Conservation (phyloP, 2,329 filamentous ascomycete genomes). For the Botrytis paeoniae region DNA sequence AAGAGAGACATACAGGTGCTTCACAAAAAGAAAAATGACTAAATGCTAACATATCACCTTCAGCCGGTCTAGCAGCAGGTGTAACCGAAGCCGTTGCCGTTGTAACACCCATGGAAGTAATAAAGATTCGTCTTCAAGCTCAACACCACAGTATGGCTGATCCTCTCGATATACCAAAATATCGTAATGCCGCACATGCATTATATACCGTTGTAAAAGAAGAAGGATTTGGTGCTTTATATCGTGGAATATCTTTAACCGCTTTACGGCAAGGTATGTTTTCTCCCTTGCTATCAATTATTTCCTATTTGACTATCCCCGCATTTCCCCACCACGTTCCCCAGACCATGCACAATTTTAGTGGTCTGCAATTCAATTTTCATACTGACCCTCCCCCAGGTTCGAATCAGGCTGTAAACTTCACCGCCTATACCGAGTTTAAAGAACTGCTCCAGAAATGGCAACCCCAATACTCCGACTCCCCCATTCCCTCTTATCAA, state of each 20-base stretch:
- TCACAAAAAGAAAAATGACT: not conserved
- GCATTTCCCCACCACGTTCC: not conserved
- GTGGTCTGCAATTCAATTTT: not conserved
- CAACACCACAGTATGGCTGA: constrained; percentile 98
- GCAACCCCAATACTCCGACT: constrained; percentile 65
- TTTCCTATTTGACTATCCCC: not conserved
- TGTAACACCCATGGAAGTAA: constrained; percentile 97
- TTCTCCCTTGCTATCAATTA: not conserved
- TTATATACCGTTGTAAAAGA: constrained; percentile 87
- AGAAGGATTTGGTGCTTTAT: constrained; percentile 83
- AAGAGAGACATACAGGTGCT: not conserved
- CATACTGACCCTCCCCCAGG: constrained; percentile 22
- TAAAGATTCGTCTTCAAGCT: constrained; percentile 97
- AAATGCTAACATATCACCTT: not conserved
- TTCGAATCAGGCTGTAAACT: constrained; percentile 95
- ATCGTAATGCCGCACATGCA: constrained; percentile 84
- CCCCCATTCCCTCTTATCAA: constrained; percentile 78
- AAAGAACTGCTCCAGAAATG: constrained; percentile 71
- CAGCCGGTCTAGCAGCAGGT: constrained; percentile 85
- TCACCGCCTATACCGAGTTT: constrained; percentile 95
- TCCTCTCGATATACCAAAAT: constrained; percentile 92
- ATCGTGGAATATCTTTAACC: constrained; percentile 90
- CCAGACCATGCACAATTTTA: not conserved
- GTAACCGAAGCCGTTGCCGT: constrained; percentile 95
- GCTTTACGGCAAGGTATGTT: constrained; percentile 80